Evolutionary conservation across 345 rosid genomes (phyloP).

Genomic region (Gossypium sturtianum): DNA sequence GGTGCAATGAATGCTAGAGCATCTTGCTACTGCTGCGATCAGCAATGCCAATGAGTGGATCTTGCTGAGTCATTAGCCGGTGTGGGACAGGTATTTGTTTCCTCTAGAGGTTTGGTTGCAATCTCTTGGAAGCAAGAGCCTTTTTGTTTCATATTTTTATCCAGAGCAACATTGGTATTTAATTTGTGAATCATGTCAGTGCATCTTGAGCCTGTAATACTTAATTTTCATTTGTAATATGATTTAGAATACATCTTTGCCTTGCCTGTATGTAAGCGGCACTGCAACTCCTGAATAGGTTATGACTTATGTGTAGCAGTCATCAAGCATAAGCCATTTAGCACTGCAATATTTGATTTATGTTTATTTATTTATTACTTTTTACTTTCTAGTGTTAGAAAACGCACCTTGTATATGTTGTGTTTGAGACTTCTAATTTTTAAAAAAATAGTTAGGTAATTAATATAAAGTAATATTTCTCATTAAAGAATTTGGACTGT

Average conservation of each 20-base stretch:
- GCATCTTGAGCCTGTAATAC: neutral
- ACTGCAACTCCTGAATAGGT: neutral
- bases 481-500: too few species aligned
- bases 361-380: too few species aligned
- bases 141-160: neutral
- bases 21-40: conserved; percentile 81
- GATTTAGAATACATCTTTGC: neutral
- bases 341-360: neutral
- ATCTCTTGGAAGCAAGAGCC: neutral
- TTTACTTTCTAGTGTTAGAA: too few species aligned
- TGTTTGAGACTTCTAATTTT: too few species aligned
- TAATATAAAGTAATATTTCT: too few species aligned
- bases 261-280: neutral
- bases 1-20: conserved; percentile 87
- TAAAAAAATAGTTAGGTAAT: too few species aligned
- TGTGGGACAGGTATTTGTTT: neutral
- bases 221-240: neutral
- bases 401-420: too few species aligned
- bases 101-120: neutral
- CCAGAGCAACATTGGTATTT: neutral
- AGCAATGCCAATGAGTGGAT: conserved; percentile 62
- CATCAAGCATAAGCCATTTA: neutral
- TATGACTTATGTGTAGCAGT: neutral
- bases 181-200: neutral
- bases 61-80: conserved; percentile 17